Percentiles rank a stretch among this genome's conserved stretches.
Evolutionary conservation across 768 basidiomycete species (phyloP).

Genomic region (Hygrocybe punicea): DNA sequence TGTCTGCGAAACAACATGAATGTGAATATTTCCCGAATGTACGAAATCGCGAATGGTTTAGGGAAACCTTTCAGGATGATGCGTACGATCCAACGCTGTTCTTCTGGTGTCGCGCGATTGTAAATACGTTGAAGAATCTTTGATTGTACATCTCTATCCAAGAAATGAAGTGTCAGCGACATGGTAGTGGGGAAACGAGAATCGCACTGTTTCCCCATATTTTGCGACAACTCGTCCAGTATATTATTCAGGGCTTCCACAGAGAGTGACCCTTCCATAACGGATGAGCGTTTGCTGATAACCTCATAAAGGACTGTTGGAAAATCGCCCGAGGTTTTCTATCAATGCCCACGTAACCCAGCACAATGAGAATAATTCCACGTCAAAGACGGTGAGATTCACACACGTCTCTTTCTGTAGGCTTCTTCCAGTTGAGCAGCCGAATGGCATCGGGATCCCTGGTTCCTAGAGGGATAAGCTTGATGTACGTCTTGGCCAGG

Average conservation of each 20-base stretch:
- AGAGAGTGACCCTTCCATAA: conserved; percentile 67
- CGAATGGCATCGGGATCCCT: conserved; percentile 79
- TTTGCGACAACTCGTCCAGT: conserved; percentile 72
- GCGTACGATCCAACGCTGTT: conserved; percentile 94
- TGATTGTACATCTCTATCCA: conserved; percentile 64
- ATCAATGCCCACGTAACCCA: neutral
- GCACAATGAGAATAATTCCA: neutral
- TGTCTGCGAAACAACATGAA: conserved; percentile 56
- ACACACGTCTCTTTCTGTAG: conserved; percentile 63
- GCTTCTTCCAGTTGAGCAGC: conserved; percentile 87
- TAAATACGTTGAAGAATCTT: conserved; percentile 74
- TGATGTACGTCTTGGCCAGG: conserved; percentile 89
- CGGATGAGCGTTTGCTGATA: conserved; percentile 77
- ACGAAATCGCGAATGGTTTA: neutral
- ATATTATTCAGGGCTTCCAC: conserved; percentile 82
- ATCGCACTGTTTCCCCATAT: conserved; percentile 70
- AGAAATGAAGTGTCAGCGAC: neutral
- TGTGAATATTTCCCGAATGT: neutral
- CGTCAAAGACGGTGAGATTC: neutral
- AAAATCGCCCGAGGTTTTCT: conserved; percentile 84
- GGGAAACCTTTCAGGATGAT: conserved; percentile 86
- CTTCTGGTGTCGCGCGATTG: conserved; percentile 75
- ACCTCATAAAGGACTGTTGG: conserved; percentile 84
- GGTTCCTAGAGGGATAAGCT: conserved; percentile 77
- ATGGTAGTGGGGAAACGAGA: conserved; percentile 6